These are phyloP conservation scores for Isoetes engelmannii DNA, from an alignment of 83 land plant genomes.

Conservation along the genomic window DNA sequence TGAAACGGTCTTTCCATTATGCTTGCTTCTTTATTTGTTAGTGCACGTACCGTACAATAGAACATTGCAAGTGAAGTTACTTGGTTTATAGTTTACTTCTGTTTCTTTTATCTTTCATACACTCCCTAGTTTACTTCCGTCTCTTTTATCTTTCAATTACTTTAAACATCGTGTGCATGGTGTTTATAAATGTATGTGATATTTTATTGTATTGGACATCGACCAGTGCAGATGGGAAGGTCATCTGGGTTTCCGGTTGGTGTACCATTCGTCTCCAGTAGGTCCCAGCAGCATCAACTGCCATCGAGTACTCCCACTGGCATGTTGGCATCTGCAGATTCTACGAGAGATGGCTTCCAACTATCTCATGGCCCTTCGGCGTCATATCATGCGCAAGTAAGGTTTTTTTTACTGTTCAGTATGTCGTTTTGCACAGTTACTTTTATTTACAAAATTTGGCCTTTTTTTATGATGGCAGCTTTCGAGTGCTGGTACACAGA, in stretches of 20 bases:
- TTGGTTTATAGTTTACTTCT: too few relatives aligned
- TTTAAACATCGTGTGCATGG: too few relatives aligned
- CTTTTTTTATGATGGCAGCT: too few relatives aligned
- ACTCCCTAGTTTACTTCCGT: too few relatives aligned
- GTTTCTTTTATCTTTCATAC: too few relatives aligned
- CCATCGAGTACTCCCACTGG: slow-evolving; percentile 19
- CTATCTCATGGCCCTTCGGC: slow-evolving; percentile 30
- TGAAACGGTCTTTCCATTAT: too few relatives aligned
- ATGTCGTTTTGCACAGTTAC: background rate
- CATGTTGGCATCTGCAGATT: slow-evolving; percentile 17
- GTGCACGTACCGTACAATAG: too few relatives aligned
- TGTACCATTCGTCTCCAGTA: slow-evolving; percentile 30
- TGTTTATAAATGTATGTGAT: too few relatives aligned
- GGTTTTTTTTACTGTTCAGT: background rate
- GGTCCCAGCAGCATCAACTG: slow-evolving; percentile 35
- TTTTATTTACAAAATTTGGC: background rate
- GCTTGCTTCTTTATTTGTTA: too few relatives aligned
- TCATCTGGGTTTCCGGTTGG: slow-evolving; percentile 38
- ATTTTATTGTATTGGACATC: too few relatives aligned
- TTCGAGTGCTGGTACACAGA: background rate
- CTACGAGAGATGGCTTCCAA: slow-evolving; percentile 19
- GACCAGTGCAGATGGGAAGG: slow-evolving; percentile 29
- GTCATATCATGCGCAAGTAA: slow-evolving; percentile 36
- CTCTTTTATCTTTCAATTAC: too few relatives aligned
- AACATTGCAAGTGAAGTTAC: too few relatives aligned